Evolutionary conservation across 2,329 filamentous ascomycete species (phyloP), one percentile per base, ranked within the genome.

Genomic region (Bertia moriformis): DNA sequence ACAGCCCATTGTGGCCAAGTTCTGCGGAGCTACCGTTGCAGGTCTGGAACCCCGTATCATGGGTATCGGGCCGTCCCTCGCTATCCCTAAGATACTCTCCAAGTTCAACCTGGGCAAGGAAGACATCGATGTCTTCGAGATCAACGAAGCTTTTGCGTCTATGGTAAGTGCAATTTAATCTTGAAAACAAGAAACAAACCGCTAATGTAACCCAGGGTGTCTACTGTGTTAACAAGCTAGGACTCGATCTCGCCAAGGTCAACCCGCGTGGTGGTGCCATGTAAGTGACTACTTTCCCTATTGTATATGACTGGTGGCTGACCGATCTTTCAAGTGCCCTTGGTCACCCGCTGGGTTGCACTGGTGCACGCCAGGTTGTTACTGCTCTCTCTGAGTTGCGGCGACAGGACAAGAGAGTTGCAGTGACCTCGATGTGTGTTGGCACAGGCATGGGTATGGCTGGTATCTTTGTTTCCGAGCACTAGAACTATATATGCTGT

Each of bases 101-200:
- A 76, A 83, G 60, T 78, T 71, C 62, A 71, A 74, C 51, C 57
- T 85, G 40, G 67, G 62, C 27, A 63, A 80, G 52, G 66, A 77
- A 41, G 73, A 87, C 51, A 70, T 86, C 50, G 80, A 85, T 48
- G 61, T 85, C 37, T 69, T 78, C 48, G 80, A 85, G 62, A 63
- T 85, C 46, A 85, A 85, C 58, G 80, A 85, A 62, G 80, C 80
- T 0, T 85, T 85, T 49, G 80, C 80, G 2, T 80, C 74, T 3
- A 84, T 84, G 80, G 80, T 38, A n/a, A 19, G 40, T 10, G 19
- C 7, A n/a, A n/a, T 29, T n/a, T n/a, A 10, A n/a, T 29, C n/a
- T 10, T 29, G 24, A 10, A 10, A 10, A 29, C n/a, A 10, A 10
- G 24, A 29, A n/a, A 10, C n/a, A 29, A 10, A 29, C 15, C 17